These are phyloP conservation scores for Acer saccharum DNA, from an alignment of 345 rosid species.

Conservation along the genomic window DNA sequence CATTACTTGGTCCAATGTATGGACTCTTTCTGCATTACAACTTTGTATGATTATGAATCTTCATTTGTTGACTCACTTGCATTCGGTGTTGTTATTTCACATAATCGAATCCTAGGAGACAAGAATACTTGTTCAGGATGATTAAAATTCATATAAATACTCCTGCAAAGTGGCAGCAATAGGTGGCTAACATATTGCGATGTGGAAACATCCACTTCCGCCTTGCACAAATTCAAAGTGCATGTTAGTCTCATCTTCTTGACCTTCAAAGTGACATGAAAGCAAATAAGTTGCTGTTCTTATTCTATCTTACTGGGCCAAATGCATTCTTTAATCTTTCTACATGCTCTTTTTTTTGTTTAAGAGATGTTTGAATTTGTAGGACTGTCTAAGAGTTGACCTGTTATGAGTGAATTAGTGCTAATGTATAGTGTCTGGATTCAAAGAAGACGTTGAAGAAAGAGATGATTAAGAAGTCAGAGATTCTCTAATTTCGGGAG, in stretches of 20 bases:
- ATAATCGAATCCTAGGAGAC: background rate
- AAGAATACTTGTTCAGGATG: background rate
- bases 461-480: background rate
- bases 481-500: background rate
- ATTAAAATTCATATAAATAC: background rate
- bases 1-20: constrained; percentile 88
- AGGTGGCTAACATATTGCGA: background rate
- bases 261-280: constrained; percentile 2
- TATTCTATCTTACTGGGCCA: background rate
- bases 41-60: background rate
- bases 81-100: background rate
- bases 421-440: background rate
- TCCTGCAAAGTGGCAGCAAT: background rate
- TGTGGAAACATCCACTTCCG: background rate
- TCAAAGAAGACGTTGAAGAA: no score
- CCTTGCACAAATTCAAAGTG: no score
- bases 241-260: background rate
- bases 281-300: background rate
- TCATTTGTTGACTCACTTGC: constrained; percentile 4
- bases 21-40: constrained; percentile 19
- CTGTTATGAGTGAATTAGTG: background rate
- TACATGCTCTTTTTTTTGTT: background rate
- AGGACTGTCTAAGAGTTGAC: background rate
- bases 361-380: background rate
- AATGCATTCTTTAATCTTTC: background rate